These are phyloP conservation scores for Mrakia frigida DNA, from an alignment of 768 basidiomycete genomes.

Conservation along the genomic window DNA sequence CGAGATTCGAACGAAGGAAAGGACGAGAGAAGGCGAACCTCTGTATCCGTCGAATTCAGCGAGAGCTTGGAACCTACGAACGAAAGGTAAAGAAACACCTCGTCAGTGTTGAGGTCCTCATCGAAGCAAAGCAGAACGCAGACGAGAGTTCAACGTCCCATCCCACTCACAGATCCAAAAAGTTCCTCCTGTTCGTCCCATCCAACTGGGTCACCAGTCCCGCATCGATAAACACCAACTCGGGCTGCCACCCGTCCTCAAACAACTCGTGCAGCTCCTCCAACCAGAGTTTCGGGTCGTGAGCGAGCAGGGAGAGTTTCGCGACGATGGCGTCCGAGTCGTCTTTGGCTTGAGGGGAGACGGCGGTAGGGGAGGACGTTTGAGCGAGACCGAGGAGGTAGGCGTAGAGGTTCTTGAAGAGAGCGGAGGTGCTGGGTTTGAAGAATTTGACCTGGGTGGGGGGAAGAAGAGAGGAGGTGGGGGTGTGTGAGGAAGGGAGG, in stretches of 20 bases:
- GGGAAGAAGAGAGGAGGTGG: slow-evolving; percentile 38
- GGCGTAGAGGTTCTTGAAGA: slow-evolving; percentile 55
- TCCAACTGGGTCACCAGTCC: slow-evolving; percentile 87
- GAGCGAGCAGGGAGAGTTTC: slow-evolving; percentile 58
- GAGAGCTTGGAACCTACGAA: slow-evolving; percentile 66
- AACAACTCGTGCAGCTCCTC: slow-evolving; percentile 60
- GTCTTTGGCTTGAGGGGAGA: slow-evolving; percentile 48
- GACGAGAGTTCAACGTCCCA: too few species aligned
- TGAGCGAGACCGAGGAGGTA: slow-evolving; percentile 20
- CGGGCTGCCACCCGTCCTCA: slow-evolving; percentile 75
- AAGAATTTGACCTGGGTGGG: slow-evolving; percentile 91
- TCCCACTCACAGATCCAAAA: slow-evolving; percentile 64
- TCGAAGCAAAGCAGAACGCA: not conserved
- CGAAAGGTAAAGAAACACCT: not conserved
- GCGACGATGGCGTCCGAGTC: slow-evolving; percentile 56
- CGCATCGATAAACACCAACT: slow-evolving; percentile 93
- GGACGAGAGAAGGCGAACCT: not conserved
- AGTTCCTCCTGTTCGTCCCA: slow-evolving; percentile 76
- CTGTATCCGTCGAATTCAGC: slow-evolving; percentile 93
- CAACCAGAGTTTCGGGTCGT: slow-evolving; percentile 60
- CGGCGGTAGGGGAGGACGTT: slow-evolving; percentile 41
- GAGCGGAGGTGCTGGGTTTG: slow-evolving; percentile 63
- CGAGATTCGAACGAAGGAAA: not conserved
- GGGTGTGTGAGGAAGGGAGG: not conserved
- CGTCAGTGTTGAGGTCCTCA: not conserved